Conservation (phyloP, 163 green algal genomes). For the Chloromonas sp. region DNA sequence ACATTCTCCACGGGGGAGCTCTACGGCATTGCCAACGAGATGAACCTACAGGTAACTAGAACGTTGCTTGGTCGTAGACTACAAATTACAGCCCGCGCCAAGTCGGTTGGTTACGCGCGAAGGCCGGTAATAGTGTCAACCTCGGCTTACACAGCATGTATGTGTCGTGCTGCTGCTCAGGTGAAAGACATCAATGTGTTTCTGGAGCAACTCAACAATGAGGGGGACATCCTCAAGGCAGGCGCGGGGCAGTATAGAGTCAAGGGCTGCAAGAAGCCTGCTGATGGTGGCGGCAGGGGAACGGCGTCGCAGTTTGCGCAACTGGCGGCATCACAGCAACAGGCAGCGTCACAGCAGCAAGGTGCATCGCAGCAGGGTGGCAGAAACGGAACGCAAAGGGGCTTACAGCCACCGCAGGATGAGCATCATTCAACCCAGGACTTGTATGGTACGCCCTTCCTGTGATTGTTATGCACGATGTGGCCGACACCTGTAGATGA, state of each 20-base stretch:
- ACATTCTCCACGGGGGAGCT: slow-evolving; percentile 58
- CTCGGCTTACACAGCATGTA: too few relatives aligned
- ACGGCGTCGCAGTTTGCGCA: too few relatives aligned
- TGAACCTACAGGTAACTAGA: slow-evolving; percentile 43
- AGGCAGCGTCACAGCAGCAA: too few relatives aligned
- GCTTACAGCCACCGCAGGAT: too few relatives aligned
- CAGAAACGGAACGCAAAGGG: too few relatives aligned
- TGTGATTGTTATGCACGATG: too few relatives aligned
- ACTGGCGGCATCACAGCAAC: too few relatives aligned
- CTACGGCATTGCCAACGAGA: slow-evolving; percentile 46
- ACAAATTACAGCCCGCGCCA: background rate
- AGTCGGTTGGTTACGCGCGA: background rate
- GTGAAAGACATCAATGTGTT: slow-evolving; percentile 55
- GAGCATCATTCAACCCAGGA: too few relatives aligned
- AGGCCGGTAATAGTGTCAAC: background rate
- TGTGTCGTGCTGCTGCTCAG: slow-evolving; percentile 14
- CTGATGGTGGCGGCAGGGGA: too few relatives aligned
- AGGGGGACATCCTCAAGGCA: slow-evolving; percentile 68
- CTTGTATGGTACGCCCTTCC: too few relatives aligned
- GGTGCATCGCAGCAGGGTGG: too few relatives aligned
- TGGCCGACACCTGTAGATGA: background rate
- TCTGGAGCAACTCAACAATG: slow-evolving; percentile 73
- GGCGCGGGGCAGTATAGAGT: slow-evolving; percentile 42
- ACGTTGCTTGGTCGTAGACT: background rate
- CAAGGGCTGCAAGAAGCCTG: background rate